Evolutionary conservation across 2,329 filamentous ascomycete species (phyloP), one percentile per base, ranked within the genome.

Genomic region (Colletotrichum orbiculare): DNA sequence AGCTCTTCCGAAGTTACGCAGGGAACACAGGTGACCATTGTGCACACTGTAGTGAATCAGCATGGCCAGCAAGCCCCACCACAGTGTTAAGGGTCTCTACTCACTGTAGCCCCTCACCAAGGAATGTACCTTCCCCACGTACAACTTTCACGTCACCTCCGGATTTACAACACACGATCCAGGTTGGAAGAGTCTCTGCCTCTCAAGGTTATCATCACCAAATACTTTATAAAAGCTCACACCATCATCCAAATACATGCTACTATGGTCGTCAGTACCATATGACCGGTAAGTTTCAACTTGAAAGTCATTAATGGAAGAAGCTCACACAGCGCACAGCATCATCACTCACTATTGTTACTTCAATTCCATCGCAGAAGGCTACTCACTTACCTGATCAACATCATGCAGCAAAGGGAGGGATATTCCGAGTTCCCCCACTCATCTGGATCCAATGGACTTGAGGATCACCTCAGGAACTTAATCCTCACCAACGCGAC

Each of bases 391-490:
- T 17, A 64, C 48, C 37, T 8, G 41, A 46, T 2, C 13, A 8
- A 17, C 49, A 49, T 11, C 50, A 66, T 66, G 64, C 54, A 65
- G 11, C 45, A 48, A 37, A 66, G 54, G 33, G 17, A 57, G n/a
- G 47, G 38, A n/a, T 45, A 45, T n/a, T 15, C 46, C 12, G 55
- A 43, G 7, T 4, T 35, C 10, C 59, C 35, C n/a, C 57, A 48
- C 25, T 46, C 54, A 10, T 80, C 42, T 80, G 76, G 60, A 76
- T 78, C 70, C 77, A 78, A 64, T 73, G 78, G 67, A 43, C 76
- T 89, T 8, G 88, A 91, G 71, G 80, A 85, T 54, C 85, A 83
- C 57, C 76, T 91, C 43, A 84, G 87, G 49, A 81, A 78, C 64
- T 83, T 91, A 74, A 89, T 89, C 37, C 78, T 91, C 54, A 82